phyloP scores from a whole-genome alignment of 1,284 basidiomycete species.

The Papiliotrema fonsecae region DNA sequence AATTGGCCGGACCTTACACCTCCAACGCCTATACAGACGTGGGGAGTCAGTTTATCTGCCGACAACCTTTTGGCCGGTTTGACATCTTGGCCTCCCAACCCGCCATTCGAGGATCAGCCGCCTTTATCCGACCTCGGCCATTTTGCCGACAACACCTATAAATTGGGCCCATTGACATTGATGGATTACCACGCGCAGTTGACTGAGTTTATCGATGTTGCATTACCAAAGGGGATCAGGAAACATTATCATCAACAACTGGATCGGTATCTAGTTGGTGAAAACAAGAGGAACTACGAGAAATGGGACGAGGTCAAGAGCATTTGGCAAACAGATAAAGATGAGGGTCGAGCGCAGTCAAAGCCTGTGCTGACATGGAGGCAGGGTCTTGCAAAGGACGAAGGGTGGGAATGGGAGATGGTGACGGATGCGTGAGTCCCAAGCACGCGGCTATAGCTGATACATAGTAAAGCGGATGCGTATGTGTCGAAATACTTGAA shows the following conservation, averaged over 20 bases:
- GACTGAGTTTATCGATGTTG: slow-evolving; percentile 17
- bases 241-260: slow-evolving; percentile 13
- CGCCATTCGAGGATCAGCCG: slow-evolving; percentile 5
- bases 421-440: slow-evolving; percentile 33
- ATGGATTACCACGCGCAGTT: slow-evolving; percentile 21
- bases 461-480: slow-evolving; percentile 24
- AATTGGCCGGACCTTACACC: not conserved
- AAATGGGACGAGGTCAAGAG: slow-evolving; percentile 24
- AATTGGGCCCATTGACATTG: slow-evolving; percentile 17
- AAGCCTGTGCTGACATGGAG: slow-evolving; percentile 33
- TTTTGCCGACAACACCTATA: slow-evolving; percentile 35
- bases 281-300: slow-evolving; percentile 1
- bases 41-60: slow-evolving; percentile 26
- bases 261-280: slow-evolving; percentile 4
- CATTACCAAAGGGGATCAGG: slow-evolving; percentile 17
- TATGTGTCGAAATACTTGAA: slow-evolving; percentile 23
- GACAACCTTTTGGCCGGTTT: slow-evolving; percentile 18
- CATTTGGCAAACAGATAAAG: slow-evolving; percentile 47
- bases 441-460: slow-evolving; percentile 1
- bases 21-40: slow-evolving; percentile 9
- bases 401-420: slow-evolving; percentile 42
- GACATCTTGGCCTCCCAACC: slow-evolving; percentile 23
- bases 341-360: slow-evolving; percentile 8
- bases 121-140: slow-evolving; percentile 27
- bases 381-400: slow-evolving; percentile 19